Evolutionary conservation across 805 yeast species (phyloP).

Genomic region (Starmerella kuoi): DNA sequence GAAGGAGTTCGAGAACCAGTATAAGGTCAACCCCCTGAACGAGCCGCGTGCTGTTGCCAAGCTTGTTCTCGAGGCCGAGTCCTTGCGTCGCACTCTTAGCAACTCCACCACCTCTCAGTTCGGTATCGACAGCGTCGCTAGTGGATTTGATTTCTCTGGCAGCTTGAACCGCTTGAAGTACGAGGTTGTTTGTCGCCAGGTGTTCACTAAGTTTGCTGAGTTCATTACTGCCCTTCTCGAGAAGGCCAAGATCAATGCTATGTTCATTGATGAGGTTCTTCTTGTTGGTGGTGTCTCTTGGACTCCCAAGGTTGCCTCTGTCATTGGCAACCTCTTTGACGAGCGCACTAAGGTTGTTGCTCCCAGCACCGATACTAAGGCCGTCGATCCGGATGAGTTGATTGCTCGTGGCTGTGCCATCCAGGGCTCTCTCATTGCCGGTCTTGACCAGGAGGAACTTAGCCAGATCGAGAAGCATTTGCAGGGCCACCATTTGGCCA

Average conservation of each 20-base stretch:
- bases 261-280: conserved; percentile 82
- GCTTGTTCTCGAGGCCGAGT: conserved; percentile 67
- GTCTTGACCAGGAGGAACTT: conserved; percentile 73
- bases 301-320: conserved; percentile 79
- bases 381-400: conserved; percentile 78
- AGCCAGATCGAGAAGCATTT: conserved; percentile 41
- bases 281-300: conserved; percentile 89
- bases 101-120: conserved; percentile 80
- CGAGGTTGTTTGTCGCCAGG: conserved; percentile 74
- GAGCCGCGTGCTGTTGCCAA: conserved; percentile 82
- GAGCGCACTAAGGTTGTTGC: conserved; percentile 59
- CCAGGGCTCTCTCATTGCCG: conserved; percentile 76
- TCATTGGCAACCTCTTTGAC: conserved; percentile 66
- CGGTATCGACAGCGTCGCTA: conserved; percentile 89
- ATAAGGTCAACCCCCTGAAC: conserved; percentile 62
- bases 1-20: conserved; percentile 86
- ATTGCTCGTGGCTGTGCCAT: conserved; percentile 90
- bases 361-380: conserved; percentile 63
- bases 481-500: conserved; percentile 74
- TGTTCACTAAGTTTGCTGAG: conserved; percentile 58
- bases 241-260: conserved; percentile 73
- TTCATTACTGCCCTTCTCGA: conserved; percentile 63
- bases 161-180: conserved; percentile 87
- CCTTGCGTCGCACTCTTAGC: conserved; percentile 81
- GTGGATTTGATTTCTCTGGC: conserved; percentile 87